Evolutionary conservation across 306 rosid genomes (phyloP).

Genomic region (Malus sieversii): DNA sequence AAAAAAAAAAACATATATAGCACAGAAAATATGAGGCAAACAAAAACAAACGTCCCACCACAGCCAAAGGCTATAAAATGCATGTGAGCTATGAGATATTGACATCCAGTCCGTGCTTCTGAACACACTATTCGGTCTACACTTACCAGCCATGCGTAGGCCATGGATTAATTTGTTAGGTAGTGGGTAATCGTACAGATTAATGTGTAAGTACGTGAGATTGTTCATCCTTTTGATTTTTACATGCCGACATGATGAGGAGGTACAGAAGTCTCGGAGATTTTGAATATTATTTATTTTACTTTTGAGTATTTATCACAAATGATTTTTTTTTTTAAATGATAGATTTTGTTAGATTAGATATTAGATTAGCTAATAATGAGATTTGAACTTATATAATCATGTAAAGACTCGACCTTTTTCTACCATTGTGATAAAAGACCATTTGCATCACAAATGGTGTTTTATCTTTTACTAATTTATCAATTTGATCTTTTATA

Average conservation of each 20-base stretch:
- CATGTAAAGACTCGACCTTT: too few relatives aligned
- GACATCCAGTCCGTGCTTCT: background rate
- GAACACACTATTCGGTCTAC: background rate
- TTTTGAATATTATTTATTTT: too few relatives aligned
- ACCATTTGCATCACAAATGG: too few relatives aligned
- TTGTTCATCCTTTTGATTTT: background rate
- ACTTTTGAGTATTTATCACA: too few relatives aligned
- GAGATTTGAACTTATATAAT: too few relatives aligned
- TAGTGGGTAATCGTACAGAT: background rate
- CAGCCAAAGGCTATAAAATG: background rate
- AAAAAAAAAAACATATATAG: background rate
- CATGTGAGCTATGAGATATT: background rate
- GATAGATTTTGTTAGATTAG: fast-evolving
- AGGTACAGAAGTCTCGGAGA: too few relatives aligned
- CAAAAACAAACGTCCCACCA: background rate
- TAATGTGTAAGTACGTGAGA: too few relatives aligned
- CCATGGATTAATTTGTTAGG: background rate
- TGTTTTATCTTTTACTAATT: too few relatives aligned
- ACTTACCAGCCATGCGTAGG: background rate
- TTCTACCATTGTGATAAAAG: fast-evolving
- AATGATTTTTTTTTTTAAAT: too few relatives aligned
- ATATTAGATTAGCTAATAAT: too few relatives aligned
- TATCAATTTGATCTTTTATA: too few relatives aligned
- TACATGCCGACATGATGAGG: background rate
- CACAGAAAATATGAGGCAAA: background rate